Conservation (phyloP, 805 yeast genomes). For the Hanseniaspora singularis region DNA sequence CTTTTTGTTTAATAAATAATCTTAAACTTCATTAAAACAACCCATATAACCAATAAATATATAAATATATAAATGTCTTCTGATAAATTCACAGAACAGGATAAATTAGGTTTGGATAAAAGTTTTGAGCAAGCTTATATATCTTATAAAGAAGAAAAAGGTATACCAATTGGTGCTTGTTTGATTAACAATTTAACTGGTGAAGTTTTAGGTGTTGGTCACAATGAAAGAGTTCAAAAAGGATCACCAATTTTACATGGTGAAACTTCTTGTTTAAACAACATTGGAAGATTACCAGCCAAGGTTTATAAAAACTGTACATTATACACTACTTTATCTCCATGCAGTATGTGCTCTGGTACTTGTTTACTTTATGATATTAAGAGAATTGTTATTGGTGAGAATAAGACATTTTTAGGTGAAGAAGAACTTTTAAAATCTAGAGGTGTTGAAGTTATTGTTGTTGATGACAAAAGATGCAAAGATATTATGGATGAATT, state of each 20-base stretch:
- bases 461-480: conserved; percentile 48
- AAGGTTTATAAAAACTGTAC: conserved; percentile 72
- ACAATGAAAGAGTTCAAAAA: conserved; percentile 80
- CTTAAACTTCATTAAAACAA: too few relatives aligned
- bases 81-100: conserved; percentile 37
- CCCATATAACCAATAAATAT: too few relatives aligned
- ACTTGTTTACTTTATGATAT: conserved; percentile 83
- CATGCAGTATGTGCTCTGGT: conserved; percentile 93
- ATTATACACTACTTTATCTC: conserved; percentile 82
- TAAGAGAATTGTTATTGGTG: conserved; percentile 79
- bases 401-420: conserved; percentile 69
- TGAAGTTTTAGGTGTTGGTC: conserved; percentile 73
- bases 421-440: conserved; percentile 62
- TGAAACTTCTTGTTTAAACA: conserved; percentile 78
- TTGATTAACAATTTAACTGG: conserved; percentile 47
- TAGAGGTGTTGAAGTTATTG: conserved; percentile 63
- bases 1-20: too few relatives aligned
- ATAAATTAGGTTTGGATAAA: conserved; percentile 49
- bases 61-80: too few relatives aligned
- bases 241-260: conserved; percentile 79
- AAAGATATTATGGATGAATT: conserved; percentile 64
- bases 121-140: conserved; percentile 62
- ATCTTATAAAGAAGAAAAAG: conserved; percentile 63
- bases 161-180: conserved; percentile 62
- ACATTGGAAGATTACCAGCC: conserved; percentile 82